Evolutionary conservation across 495 filamentous ascomycete genomes (phyloP), one percentile per base, ranked within the genome.

Genomic region (Echria macrotheca): DNA sequence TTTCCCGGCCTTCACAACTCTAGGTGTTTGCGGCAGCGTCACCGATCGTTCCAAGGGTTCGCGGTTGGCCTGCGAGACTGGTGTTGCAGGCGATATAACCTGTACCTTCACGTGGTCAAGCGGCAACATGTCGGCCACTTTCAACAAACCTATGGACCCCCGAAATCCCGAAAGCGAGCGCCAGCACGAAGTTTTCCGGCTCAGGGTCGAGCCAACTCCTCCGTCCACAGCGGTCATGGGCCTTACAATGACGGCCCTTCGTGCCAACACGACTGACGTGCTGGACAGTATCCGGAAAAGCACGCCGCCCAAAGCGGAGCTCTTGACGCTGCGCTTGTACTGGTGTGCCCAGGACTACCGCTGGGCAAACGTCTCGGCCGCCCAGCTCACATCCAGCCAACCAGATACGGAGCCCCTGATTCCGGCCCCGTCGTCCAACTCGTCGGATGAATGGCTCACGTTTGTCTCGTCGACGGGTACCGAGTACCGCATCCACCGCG

Each of bases 1-100:
- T 2, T 59, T 39, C 35, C 42, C 33, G 2, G 28, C 35, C 21
- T 55, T 55, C 26, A 24, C 33, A 4, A 55, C 52, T 6, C 28
- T 59, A 5, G 56, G 37, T 12, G 15, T 55, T 2, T 59, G 56
- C 35, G 25, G 38, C 6, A 15, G 26, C 17, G 31, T 53, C 19
- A 19, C 6, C 2, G 37, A 47, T 17, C n/a, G 12, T 17, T 23
- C 43, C 5, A 24, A 33, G 2, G 32, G 12, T 2, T 12, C 18
- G 5, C 19, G 19, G 4, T 17, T 11, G 15, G 17, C 15, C 4
- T 53, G 50, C 44, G 33, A 33, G 14, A 36, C 18, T 2, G 41
- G 41, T 8, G 11, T 31, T 25, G 17, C 25, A 11, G 31, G 18
- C 24, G 41, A 44, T 31, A 5, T 31, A 1, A 44, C 41, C 12